Base-by-base conservation (phyloP, 2,329 filamentous ascomycete species). In the Ceratocystis cacaofunesta region DNA sequence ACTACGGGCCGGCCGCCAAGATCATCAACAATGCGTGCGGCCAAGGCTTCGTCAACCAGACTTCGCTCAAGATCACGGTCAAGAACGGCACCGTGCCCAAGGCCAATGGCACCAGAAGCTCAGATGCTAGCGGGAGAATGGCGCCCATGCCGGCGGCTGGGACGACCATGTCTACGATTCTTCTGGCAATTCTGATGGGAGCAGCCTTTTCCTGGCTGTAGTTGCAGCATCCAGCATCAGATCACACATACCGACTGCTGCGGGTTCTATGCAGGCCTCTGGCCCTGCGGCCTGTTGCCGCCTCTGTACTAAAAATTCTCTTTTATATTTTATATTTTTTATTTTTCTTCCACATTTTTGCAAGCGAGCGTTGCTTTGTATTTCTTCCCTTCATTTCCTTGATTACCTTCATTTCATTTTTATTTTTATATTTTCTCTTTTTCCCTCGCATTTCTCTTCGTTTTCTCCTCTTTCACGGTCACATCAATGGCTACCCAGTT, bases 21-120 rank as follows among this genome's bases (percentile, higher is more conserved):
- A 82, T 87, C 70, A 80, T 97, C 63, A 88, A 96, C 71, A 78
- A 83, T 10, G 78, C 80, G 2, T 87, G 85, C 70, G 85, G 85
- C 0, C 74, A 78, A 0, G 73, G 72, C 15, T 87, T 84, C 69
- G 81, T 82, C 68, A 85, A 85, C 69, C 74, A 76, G 50, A 80
- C 78, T n/a, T 48, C 44, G 3, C 78, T 81, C 0, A 74, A 71
- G 43, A 71, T 64, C 7, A 66, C 71, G 3, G 71, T 70, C 1
- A 69, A 70, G 0, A 72, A 68, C 22, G 68, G 63, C 22, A 48
- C 66, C 3, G 69, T 70, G 1, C 61, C 41, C 41, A 70, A 67
- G 50, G 63, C 62, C 7, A 61, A 62, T n/a, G 32, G 62, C 48
- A 41, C 30, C 28, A 55, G 28, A 55, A 17, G 46, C 12, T 63